phyloP scores from a whole-genome alignment of 2,329 filamentous ascomycete genomes.

The Fusarium tanahbumbuense region DNA sequence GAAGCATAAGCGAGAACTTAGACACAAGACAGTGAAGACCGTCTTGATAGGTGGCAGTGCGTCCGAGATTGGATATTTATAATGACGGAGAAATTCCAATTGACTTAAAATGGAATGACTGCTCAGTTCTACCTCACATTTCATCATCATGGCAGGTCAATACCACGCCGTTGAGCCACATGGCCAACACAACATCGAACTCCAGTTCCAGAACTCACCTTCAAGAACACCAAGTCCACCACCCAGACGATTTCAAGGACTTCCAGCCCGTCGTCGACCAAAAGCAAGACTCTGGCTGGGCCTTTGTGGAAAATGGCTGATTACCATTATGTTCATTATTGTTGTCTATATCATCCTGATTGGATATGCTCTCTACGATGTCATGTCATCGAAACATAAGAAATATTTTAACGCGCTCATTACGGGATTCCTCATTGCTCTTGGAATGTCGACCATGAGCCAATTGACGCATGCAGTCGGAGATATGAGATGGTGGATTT shows the following conservation, averaged over 20 bases:
- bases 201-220: neutral
- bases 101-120: no score
- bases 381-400: slow-evolving; percentile 47
- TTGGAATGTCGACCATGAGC: slow-evolving; percentile 57
- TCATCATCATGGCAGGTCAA: neutral
- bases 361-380: slow-evolving; percentile 8
- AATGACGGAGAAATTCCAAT: neutral
- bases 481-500: slow-evolving; percentile 59
- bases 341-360: slow-evolving; percentile 11
- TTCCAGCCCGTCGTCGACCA: slow-evolving; percentile 1
- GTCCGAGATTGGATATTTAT: neutral
- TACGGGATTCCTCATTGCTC: slow-evolving; percentile 55
- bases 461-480: slow-evolving; percentile 56
- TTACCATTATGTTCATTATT: slow-evolving; percentile 12
- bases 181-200: neutral
- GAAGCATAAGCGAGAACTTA: neutral
- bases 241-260: neutral
- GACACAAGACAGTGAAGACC: neutral
- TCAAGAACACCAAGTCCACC: neutral
- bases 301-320: slow-evolving; percentile 17
- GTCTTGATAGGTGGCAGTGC: neutral
- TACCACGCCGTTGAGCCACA: neutral
- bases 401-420: slow-evolving; percentile 57
- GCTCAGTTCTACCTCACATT: accelerated
- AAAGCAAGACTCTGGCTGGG: slow-evolving; percentile 8